These are phyloP conservation scores for Mucor velutinosus DNA, from an alignment of 371 early-diverging fungal species.

Conservation along the genomic window DNA sequence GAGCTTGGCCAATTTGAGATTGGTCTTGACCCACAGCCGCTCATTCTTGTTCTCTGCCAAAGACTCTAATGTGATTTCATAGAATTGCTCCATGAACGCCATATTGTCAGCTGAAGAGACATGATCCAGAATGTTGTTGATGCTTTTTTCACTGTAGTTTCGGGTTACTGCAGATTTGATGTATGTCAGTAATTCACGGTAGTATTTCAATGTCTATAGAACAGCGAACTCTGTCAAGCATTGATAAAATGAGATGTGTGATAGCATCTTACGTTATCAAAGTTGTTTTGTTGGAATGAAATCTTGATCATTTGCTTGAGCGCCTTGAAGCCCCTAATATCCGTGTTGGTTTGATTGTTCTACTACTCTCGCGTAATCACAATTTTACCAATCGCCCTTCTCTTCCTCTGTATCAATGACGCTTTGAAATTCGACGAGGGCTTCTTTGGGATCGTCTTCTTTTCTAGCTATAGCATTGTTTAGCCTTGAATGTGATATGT, in stretches of 20 bases:
- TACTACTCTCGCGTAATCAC: background rate
- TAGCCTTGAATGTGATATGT: background rate
- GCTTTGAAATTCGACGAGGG: slow-evolving; percentile 78
- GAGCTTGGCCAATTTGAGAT: slow-evolving; percentile 87
- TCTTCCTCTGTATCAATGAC: slow-evolving; percentile 84
- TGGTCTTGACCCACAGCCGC: slow-evolving; percentile 89
- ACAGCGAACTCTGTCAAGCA: background rate
- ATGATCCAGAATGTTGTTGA: slow-evolving; percentile 92
- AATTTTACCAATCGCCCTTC: slow-evolving; percentile 79
- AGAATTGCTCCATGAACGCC: slow-evolving; percentile 83
- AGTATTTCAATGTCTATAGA: slow-evolving; percentile 72
- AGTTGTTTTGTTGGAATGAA: slow-evolving; percentile 67
- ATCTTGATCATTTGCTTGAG: slow-evolving; percentile 94
- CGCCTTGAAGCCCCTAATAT: slow-evolving; percentile 90
- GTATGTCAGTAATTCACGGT: slow-evolving; percentile 78
- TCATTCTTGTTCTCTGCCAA: slow-evolving; percentile 85
- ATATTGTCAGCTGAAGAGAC: slow-evolving; percentile 77
- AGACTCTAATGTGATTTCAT: slow-evolving; percentile 75
- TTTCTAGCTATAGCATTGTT: slow-evolving; percentile 55
- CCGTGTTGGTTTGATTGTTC: background rate
- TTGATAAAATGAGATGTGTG: background rate
- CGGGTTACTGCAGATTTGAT: slow-evolving; percentile 83
- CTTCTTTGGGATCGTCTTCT: slow-evolving; percentile 82
- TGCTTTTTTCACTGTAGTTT: slow-evolving; percentile 94
- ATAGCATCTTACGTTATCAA: slow-evolving; percentile 59